Percentiles rank a stretch among this genome's conserved stretches.
Evolutionary conservation across 2,329 filamentous ascomycete genomes (phyloP).

Genomic region (Hymenoscyphus albidus): DNA sequence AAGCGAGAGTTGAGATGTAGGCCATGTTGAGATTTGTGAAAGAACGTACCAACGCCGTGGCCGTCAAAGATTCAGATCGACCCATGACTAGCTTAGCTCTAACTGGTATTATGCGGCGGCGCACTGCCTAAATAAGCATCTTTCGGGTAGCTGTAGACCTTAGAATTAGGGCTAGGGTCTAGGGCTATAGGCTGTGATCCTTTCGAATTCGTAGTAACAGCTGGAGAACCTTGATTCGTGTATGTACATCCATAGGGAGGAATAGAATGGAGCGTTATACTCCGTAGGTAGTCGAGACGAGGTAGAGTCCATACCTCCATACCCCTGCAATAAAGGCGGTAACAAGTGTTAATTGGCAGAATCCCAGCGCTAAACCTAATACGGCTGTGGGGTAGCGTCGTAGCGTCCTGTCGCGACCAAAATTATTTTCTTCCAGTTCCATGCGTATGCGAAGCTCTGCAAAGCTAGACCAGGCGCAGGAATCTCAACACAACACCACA

Average conservation of each 20-base stretch:
- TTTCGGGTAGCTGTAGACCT: no score
- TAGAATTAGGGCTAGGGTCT: no score
- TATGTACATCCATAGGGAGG: no score
- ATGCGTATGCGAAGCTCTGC: not conserved
- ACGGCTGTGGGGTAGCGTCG: slow-evolving; percentile 3
- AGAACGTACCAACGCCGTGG: slow-evolving; percentile 24
- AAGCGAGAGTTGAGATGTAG: not conserved
- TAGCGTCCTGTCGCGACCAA: not conserved
- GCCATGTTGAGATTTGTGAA: not conserved
- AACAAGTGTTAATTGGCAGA: not conserved
- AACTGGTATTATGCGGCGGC: no score
- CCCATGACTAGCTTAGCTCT: slow-evolving; percentile 18
- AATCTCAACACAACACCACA: not conserved
- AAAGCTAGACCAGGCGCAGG: not conserved
- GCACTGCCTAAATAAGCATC: no score
- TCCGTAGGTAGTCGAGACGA: no score
- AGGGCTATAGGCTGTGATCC: no score
- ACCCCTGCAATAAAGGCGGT: slow-evolving; percentile 3
- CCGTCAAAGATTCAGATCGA: slow-evolving; percentile 25
- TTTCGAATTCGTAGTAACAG: no score
- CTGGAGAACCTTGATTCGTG: no score
- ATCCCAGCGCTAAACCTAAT: not conserved
- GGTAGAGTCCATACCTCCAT: not conserved
- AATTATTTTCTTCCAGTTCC: slow-evolving; percentile 7
- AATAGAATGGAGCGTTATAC: no score